phyloP scores from a whole-genome alignment of 257 asterid species.

The Anisodus tanguticus region DNA sequence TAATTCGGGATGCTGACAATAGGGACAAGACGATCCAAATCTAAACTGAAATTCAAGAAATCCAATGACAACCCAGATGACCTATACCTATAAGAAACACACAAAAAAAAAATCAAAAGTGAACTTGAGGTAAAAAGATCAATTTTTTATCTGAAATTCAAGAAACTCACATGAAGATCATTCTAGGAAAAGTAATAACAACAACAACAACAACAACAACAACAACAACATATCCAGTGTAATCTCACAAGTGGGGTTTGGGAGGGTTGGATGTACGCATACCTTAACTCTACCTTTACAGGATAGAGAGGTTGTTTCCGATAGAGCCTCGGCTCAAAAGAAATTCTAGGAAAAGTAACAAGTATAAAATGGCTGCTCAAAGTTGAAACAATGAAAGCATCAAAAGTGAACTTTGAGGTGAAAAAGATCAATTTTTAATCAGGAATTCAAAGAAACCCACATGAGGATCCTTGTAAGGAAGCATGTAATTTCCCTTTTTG shows the following conservation, averaged over 20 bases:
- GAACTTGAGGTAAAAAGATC: slow-evolving; percentile 24
- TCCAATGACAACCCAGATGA: slow-evolving; percentile 26
- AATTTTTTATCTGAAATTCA: slow-evolving; percentile 29
- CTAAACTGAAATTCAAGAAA: slow-evolving; percentile 26
- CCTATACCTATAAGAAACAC: slow-evolving; percentile 19
- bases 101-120: slow-evolving; percentile 30
- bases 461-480: slow-evolving; percentile 28
- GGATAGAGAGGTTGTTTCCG: no score
- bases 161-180: slow-evolving; percentile 25
- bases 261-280: no score
- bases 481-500: slow-evolving; percentile 24
- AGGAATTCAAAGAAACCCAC: slow-evolving; percentile 26
- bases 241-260: no score
- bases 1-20: slow-evolving; percentile 21
- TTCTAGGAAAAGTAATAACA: slow-evolving; percentile 27
- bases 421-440: slow-evolving; percentile 30
- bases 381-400: slow-evolving; percentile 32
- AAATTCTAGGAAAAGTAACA: slow-evolving; percentile 28
- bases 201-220: not conserved
- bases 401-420: slow-evolving; percentile 27
- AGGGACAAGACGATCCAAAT: not conserved
- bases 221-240: no score
- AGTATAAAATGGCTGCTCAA: slow-evolving; percentile 22
- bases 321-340: no score
- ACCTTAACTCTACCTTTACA: no score